Percentiles rank a stretch among this genome's conserved stretches.
Evolutionary conservation across 2,329 filamentous ascomycete genomes (phyloP).

Genomic region (Verticillium dahliae): DNA sequence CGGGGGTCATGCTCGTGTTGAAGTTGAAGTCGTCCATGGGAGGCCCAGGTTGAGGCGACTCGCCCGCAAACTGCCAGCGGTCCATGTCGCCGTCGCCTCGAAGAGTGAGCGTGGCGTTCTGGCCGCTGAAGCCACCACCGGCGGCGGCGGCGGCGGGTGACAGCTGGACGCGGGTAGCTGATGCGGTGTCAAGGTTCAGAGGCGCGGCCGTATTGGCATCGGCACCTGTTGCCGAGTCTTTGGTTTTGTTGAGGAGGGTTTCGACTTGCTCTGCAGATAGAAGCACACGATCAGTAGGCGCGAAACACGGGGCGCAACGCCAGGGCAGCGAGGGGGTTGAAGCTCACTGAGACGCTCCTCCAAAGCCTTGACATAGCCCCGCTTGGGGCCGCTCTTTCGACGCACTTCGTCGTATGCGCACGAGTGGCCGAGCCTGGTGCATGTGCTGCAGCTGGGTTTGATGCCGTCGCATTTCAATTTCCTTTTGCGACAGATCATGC

Average conservation of each 20-base stretch:
- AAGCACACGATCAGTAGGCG: not conserved
- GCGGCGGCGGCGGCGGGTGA: slow-evolving; percentile 22
- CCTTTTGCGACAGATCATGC: slow-evolving; percentile 85
- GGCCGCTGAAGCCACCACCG: slow-evolving; percentile 31
- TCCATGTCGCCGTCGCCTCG: slow-evolving; percentile 41
- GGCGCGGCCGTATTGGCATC: not conserved
- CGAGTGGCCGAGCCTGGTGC: slow-evolving; percentile 75
- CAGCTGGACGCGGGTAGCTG: slow-evolving; percentile 22
- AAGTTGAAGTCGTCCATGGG: slow-evolving; percentile 54
- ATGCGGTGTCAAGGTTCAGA: not conserved
- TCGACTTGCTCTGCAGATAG: slow-evolving; percentile 73
- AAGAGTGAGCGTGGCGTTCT: slow-evolving; percentile 41
- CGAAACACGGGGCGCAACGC: not conserved
- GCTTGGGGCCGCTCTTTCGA: slow-evolving; percentile 90
- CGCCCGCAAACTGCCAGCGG: slow-evolving; percentile 47
- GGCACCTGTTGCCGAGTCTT: slow-evolving; percentile 32
- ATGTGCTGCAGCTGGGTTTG: slow-evolving; percentile 82
- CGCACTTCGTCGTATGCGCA: slow-evolving; percentile 90
- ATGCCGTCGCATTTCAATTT: slow-evolving; percentile 86
- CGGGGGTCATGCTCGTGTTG: slow-evolving; percentile 40
- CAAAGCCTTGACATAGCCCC: slow-evolving; percentile 88
- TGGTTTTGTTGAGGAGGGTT: slow-evolving; percentile 70
- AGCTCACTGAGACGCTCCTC: slow-evolving; percentile 83
- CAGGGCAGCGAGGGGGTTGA: not conserved
- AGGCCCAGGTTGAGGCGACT: slow-evolving; percentile 40